phyloP scores from a whole-genome alignment of 192 early-diverging fungal species.

The Coemansia sp. region DNA sequence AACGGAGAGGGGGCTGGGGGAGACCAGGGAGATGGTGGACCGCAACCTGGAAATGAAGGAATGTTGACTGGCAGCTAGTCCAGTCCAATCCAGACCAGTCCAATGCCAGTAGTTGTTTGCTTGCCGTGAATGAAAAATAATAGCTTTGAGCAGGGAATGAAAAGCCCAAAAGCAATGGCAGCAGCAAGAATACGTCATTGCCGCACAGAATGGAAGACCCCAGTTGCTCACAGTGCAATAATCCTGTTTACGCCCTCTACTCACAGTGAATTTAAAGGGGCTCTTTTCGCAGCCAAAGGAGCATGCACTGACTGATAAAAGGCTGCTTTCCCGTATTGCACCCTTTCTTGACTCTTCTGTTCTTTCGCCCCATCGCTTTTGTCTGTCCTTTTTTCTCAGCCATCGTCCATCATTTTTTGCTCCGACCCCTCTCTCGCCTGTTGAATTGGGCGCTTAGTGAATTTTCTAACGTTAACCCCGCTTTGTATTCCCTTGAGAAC shows the following conservation, averaged over 20 bases:
- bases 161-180: too few species aligned
- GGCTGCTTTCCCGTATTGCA: too few species aligned
- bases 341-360: background rate
- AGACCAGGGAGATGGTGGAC: background rate
- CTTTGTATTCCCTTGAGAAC: background rate
- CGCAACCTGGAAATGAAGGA: constrained; percentile 7
- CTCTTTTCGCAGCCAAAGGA: too few species aligned
- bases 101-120: background rate
- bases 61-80: background rate
- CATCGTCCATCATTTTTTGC: background rate
- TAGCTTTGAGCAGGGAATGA: too few species aligned
- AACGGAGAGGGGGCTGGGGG: background rate
- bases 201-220: background rate
- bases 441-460: background rate
- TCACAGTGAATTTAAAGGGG: too few species aligned
- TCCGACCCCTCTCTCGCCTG: background rate
- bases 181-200: background rate
- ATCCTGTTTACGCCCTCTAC: too few species aligned
- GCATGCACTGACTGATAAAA: too few species aligned
- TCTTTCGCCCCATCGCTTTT: too few species aligned
- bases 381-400: background rate
- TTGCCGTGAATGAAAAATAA: background rate
- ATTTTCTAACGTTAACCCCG: background rate
- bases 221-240: background rate
- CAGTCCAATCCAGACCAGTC: background rate